These are phyloP conservation scores for Candida neerlandica DNA, from an alignment of 1,139 yeast species.

Conservation along the genomic window DNA sequence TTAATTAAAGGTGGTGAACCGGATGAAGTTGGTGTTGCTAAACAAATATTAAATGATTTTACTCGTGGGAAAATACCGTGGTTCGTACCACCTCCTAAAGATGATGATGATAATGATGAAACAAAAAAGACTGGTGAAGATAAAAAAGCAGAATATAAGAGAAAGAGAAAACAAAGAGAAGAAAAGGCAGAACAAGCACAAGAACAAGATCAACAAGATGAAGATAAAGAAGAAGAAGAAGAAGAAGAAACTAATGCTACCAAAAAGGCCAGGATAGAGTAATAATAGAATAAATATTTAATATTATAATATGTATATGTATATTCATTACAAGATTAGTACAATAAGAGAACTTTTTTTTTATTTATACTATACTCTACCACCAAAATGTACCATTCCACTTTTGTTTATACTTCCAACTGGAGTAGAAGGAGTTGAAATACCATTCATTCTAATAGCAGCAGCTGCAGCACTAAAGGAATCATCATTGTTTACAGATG, in stretches of 20 bases:
- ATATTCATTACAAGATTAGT: not conserved
- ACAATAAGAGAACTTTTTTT: not conserved
- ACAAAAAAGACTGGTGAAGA: slow-evolving; percentile 46
- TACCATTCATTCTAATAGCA: slow-evolving; percentile 18
- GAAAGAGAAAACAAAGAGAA: slow-evolving; percentile 52
- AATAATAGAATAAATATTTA: not conserved
- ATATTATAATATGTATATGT: not conserved
- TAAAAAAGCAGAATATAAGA: slow-evolving; percentile 54
- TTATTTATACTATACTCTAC: slow-evolving; percentile 19
- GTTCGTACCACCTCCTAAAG: slow-evolving; percentile 93
- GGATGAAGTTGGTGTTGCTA: slow-evolving; percentile 91
- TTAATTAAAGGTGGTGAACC: slow-evolving; percentile 97
- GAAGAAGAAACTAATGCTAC: not conserved
- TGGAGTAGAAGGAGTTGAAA: slow-evolving; percentile 29
- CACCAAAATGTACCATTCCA: slow-evolving; percentile 37
- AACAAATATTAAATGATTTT: slow-evolving; percentile 88
- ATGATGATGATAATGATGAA: slow-evolving; percentile 39
- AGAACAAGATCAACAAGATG: too few species aligned
- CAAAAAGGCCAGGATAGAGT: slow-evolving; percentile 4
- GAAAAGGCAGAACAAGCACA: slow-evolving; percentile 22
- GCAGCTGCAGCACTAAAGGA: slow-evolving; percentile 2
- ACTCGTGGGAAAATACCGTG: slow-evolving; percentile 98
- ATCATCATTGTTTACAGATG: slow-evolving; percentile 22
- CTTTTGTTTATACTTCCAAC: slow-evolving; percentile 22
- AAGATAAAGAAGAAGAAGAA: slow-evolving; percentile 10